Evolutionary conservation across 1,139 yeast species (phyloP), one percentile per base, ranked within the genome.

Genomic region (Geotrichum citri-aurantii): DNA sequence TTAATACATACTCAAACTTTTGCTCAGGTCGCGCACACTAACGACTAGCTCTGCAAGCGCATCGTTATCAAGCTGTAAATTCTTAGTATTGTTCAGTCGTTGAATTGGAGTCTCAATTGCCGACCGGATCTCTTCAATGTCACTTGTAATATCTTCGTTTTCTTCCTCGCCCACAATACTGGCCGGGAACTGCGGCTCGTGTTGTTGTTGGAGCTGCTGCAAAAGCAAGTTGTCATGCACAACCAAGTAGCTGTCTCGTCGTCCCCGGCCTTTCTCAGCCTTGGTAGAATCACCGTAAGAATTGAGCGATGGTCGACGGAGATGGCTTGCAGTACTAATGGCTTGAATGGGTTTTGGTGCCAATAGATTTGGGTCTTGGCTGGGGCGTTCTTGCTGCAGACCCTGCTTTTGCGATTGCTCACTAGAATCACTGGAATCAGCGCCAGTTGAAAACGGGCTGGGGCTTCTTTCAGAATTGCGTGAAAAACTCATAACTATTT

Each of bases 31-130:
- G 17, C 79, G 69, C 46, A 76, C 75, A 54, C 74, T 71, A 54
- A 74, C 69, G 26, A 75, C 78, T 70, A 76, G 73, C 48, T 75
- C 76, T 23, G 74, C 66, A 29, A 76, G 66, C 21, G 74, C 72
- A 58, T 74, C 75, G 60, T 75, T 75, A 58, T 74, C 66, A 56
- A 70, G 59, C 19, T 37, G 44, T 19, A 37, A 8, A n/a, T 17
- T 37, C 21, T 37, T 37, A 8, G 19, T n/a, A 37, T 37, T 37
- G 44, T 37, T 37, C n/a, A 37, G 10, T 12, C 44, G 44, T 37
- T 37, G 44, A 17, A 37, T 37, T 37, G 44, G 44, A 37, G 44
- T 37, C 10, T 37, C 44, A 37, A 37, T 37, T n/a, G 44, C 44
- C 10, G 44, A 37, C 19, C 44, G 44, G 14, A 37, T 37, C 21